Conservation (phyloP, 257 asterid species). For the Ligustrum vulgare region DNA sequence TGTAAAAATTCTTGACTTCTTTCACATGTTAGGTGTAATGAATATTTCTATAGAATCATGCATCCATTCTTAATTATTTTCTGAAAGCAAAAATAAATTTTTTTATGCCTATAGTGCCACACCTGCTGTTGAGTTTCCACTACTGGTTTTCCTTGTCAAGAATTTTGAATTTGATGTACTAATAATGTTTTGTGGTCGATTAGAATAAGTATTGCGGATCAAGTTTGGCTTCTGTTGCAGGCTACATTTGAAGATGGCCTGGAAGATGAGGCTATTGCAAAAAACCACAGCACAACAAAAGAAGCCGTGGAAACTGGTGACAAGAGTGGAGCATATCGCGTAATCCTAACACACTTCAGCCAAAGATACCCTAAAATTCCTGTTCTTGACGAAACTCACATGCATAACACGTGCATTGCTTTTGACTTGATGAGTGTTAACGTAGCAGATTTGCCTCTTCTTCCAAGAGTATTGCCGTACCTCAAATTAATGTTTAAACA, state of each 20-base stretch:
- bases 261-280: conserved; percentile 78
- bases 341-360: conserved; percentile 91
- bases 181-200: background rate
- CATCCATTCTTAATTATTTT: no score
- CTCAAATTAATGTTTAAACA: conserved; percentile 70
- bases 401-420: conserved; percentile 82
- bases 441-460: conserved; percentile 69
- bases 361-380: conserved; percentile 97
- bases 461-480: conserved; percentile 78
- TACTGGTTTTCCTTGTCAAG: no score
- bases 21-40: no score
- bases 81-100: no score
- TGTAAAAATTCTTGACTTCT: no score
- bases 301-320: conserved; percentile 89
- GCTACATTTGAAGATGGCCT: conserved; percentile 90
- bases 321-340: conserved; percentile 71
- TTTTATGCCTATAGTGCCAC: no score
- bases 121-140: no score
- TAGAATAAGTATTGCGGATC: background rate
- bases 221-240: conserved; percentile 34
- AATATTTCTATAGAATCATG: no score
- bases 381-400: conserved; percentile 67
- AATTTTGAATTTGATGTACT: no score
- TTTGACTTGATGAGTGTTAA: conserved; percentile 95
- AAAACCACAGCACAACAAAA: conserved; percentile 86